phyloP scores from a whole-genome alignment of 2,329 filamentous ascomycete genomes.

The Venturia pyrina region DNA sequence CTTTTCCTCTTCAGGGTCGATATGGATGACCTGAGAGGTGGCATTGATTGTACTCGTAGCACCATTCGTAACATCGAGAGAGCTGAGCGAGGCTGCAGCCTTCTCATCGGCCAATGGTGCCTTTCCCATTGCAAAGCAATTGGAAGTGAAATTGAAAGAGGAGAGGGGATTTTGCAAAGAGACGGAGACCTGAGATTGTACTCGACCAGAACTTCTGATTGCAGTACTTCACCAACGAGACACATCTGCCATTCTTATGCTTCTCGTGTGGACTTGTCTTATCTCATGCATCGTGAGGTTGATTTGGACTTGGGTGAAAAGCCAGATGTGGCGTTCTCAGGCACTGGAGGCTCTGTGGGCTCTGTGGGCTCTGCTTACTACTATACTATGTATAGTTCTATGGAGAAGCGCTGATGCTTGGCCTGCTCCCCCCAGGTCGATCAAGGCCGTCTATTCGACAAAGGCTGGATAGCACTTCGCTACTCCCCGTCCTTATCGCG shows the following conservation, averaged over 20 bases:
- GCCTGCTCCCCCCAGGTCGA: not conserved
- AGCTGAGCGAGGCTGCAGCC: constrained; percentile 1
- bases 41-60: not conserved
- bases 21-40: constrained; percentile 13
- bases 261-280: not conserved
- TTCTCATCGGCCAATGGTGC: not conserved
- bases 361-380: no score
- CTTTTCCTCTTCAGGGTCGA: constrained; percentile 15
- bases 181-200: not conserved
- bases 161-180: not conserved
- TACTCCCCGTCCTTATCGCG: not conserved
- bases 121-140: not conserved
- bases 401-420: not conserved
- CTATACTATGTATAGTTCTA: no score
- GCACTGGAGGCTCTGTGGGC: no score
- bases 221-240: not conserved
- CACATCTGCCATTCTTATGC: not conserved
- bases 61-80: not conserved
- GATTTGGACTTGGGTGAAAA: not conserved
- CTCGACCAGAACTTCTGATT: not conserved
- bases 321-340: not conserved
- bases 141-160: not conserved
- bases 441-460: not conserved
- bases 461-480: not conserved
- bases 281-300: not conserved